Conservation (phyloP, 345 rosid species). For the Gossypium bickii region DNA sequence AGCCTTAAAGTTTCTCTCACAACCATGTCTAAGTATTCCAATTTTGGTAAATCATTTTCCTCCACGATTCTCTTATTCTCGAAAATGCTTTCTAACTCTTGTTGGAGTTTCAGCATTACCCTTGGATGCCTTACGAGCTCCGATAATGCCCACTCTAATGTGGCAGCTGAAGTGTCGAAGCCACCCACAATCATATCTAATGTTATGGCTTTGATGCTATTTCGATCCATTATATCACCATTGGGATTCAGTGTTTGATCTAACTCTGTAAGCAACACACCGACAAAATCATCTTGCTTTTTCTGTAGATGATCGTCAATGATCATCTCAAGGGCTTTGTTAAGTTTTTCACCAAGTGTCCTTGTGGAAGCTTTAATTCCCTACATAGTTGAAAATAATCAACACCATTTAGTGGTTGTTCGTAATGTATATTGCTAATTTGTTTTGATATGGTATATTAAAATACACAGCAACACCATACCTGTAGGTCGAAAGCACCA, state of each 20-base stretch:
- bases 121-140: too few species aligned
- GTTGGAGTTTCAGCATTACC: too few species aligned
- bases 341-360: background rate
- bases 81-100: conserved; percentile 5
- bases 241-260: background rate
- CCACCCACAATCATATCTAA: conserved; percentile 23
- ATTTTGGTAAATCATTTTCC: conserved; percentile 16
- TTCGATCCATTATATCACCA: background rate
- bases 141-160: background rate
- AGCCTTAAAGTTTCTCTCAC: background rate
- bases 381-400: background rate
- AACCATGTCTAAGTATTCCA: background rate
- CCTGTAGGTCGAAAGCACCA: conserved; percentile 21
- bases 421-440: too few species aligned
- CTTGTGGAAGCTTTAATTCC: conserved; percentile 8
- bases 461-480: background rate
- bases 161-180: conserved; percentile 18
- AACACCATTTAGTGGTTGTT: background rate
- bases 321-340: background rate
- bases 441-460: background rate
- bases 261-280: conserved; percentile 15
- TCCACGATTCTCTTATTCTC: conserved; percentile 23
- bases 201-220: background rate
- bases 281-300: background rate
- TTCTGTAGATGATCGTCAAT: background rate